Base-by-base conservation (phyloP, 2,329 filamentous ascomycete genomes). In the Diaporthe helianthi region DNA sequence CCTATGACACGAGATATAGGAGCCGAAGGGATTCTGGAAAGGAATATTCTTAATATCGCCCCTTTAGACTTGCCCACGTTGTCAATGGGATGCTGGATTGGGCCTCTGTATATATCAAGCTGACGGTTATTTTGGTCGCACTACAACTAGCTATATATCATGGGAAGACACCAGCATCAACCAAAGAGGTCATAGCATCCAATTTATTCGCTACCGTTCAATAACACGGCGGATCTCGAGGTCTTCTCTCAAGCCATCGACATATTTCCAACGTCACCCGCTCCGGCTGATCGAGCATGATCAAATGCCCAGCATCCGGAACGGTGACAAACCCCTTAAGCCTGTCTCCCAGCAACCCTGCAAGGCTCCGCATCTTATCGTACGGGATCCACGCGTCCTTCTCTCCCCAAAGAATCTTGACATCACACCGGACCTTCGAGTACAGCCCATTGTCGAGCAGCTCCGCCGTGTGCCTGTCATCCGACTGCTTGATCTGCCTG, bases 251-350 rank as follows among this genome's bases (percentile, higher is more conserved):
- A 17, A 63, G 58, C 58, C 58, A 63, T 19, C 58, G 29, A 36
- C 8, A 10, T 12, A 63, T 36, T 4, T 63, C 58, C 29, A 63
- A 36, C 19, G 58, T 8, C 15, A 63, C 58, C 10, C 58, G 41
- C 44, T 63, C 58, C 1, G 58, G 58, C 17, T 63, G 58, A 3
- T 63, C 58, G 29, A 63, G 58, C 58, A 63, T 63, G 44, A 63
- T 63, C 3, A 63, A 31, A 49, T 63, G 58, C 3, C 58, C 58
- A 24, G 58, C 58, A 13, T 63, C 58, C 58, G 58, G 58, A 17
- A 63, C 29, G 2, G 44, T 63, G 6, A 49, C 44, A 5, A 63
- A 36, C 5, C 15, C 58, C 15, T 29, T 36, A 13, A 49, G n/a
- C 2, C 36, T 33, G 2, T 36, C n/a, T 19, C 58, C 58, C 29